Conservation (phyloP, 2,329 filamentous ascomycete genomes). For the Curvularia spicifera region DNA sequence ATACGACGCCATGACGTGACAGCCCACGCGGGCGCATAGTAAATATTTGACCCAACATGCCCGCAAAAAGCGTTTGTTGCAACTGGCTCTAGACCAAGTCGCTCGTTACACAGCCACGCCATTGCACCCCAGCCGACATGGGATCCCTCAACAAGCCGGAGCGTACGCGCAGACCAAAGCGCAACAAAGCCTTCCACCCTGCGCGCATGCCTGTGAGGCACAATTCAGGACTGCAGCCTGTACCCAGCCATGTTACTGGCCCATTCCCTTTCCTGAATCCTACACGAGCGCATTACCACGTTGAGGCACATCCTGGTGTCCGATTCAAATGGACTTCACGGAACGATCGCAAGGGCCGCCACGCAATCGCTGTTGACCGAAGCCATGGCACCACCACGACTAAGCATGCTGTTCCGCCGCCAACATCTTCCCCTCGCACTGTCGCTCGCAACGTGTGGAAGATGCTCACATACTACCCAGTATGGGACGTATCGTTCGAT, state of each 20-base stretch:
- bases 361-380: slow-evolving; percentile 45
- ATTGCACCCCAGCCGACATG: neutral
- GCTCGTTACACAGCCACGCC: neutral
- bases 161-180: slow-evolving; percentile 14
- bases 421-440: slow-evolving; percentile 42
- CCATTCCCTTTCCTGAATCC: slow-evolving; percentile 59
- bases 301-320: slow-evolving; percentile 42
- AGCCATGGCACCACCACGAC: slow-evolving; percentile 14
- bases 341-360: slow-evolving; percentile 55
- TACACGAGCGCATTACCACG: slow-evolving; percentile 42
- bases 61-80: neutral
- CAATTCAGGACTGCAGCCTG: slow-evolving; percentile 28
- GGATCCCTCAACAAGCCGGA: neutral
- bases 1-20: slow-evolving; percentile 8
- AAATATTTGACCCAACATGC: neutral
- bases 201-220: slow-evolving; percentile 36
- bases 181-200: slow-evolving; percentile 39
- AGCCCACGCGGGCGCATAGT: neutral
- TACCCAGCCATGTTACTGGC: slow-evolving; percentile 42
- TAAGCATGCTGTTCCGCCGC: slow-evolving; percentile 39
- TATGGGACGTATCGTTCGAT: slow-evolving; percentile 65
- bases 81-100: neutral
- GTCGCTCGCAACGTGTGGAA: slow-evolving; percentile 50
- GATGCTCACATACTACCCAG: slow-evolving; percentile 60
- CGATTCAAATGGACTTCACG: slow-evolving; percentile 50